These are phyloP conservation scores for Vigna radiata DNA, from an alignment of 306 rosid genomes.

Conservation along the genomic window DNA sequence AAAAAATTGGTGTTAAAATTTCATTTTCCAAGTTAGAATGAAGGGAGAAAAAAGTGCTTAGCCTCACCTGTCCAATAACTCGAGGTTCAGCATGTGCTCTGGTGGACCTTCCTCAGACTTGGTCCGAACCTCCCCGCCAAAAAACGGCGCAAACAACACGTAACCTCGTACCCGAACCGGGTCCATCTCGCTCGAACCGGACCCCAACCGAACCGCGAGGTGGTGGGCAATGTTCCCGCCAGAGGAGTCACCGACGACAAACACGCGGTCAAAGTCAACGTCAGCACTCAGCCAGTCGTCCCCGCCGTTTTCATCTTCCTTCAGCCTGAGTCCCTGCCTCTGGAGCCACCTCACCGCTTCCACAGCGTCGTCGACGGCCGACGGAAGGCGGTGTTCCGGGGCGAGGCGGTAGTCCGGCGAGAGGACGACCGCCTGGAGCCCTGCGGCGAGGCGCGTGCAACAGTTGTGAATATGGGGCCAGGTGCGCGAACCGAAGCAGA, in stretches of 20 bases:
- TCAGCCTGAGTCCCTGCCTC: constrained; percentile 46
- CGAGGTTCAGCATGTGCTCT: constrained; percentile 61
- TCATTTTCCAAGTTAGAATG: too few relatives aligned
- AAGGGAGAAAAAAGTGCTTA: too few relatives aligned
- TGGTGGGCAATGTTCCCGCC: constrained; percentile 96
- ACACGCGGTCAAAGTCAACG: constrained; percentile 71
- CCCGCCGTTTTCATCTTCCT: constrained; percentile 15
- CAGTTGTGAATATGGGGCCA: constrained; percentile 89
- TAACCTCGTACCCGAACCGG: constrained; percentile 74
- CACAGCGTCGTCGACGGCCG: constrained; percentile 75
- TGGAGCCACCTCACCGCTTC: constrained; percentile 77
- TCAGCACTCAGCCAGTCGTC: constrained; percentile 65
- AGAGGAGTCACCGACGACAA: constrained; percentile 82
- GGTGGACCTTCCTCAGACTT: constrained; percentile 80
- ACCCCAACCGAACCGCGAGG: constrained; percentile 67
- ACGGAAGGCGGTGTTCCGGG: constrained; percentile 83
- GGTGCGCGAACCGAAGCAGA: constrained; percentile 78
- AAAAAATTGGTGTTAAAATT: too few relatives aligned
- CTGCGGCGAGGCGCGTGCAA: constrained; percentile 68
- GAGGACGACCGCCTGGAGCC: constrained; percentile 58
- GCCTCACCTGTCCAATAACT: constrained; percentile 78
- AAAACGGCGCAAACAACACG: constrained; percentile 81
- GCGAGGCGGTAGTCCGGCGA: constrained; percentile 84
- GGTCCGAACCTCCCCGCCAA: constrained; percentile 85
- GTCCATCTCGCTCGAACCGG: constrained; percentile 34